Conservation (phyloP, 352 stramenopile species). For the Pythium monospermum region DNA sequence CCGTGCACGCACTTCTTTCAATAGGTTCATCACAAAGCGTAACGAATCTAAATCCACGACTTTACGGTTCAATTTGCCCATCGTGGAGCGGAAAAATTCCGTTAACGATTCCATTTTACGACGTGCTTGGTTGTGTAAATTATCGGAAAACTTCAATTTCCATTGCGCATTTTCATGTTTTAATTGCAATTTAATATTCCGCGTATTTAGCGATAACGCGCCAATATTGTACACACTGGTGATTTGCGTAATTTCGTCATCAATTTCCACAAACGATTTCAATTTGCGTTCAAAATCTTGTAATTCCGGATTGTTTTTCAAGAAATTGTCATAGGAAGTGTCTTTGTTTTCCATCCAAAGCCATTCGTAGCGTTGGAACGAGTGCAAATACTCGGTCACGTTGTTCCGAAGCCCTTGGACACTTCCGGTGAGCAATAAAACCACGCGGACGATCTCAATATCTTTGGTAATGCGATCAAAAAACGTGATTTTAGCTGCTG, state of each 20-base stretch:
- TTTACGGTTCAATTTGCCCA: constrained; percentile 91
- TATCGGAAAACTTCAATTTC: constrained; percentile 97
- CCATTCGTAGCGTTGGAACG: constrained; percentile 96
- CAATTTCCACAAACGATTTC: constrained; percentile 93
- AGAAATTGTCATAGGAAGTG: constrained; percentile 91
- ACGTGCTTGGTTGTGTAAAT: constrained; percentile 92
- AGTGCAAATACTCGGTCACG: constrained; percentile 95
- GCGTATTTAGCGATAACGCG: constrained; percentile 95
- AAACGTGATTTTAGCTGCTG: constrained; percentile 83
- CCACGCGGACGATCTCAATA: constrained; percentile 98
- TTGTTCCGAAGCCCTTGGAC: constrained; percentile 97
- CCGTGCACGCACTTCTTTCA: constrained; percentile 96
- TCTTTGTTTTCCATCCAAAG: constrained; percentile 98
- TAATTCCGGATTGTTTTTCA: constrained; percentile 91
- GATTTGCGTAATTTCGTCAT: constrained; percentile 91
- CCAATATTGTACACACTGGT: constrained; percentile 94
- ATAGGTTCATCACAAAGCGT: constrained; percentile 96
- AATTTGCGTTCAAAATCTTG: constrained; percentile 97
- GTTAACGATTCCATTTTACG: constrained; percentile 93
- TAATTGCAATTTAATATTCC: constrained; percentile 96
- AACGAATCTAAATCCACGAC: constrained; percentile 96
- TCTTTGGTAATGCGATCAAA: constrained; percentile 98
- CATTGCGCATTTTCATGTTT: constrained; percentile 95
- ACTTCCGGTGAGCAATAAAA: constrained; percentile 95
- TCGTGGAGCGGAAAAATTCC: constrained; percentile 95